phyloP scores from a whole-genome alignment of 164 flowering plant species.

The Vitis labrusca region DNA sequence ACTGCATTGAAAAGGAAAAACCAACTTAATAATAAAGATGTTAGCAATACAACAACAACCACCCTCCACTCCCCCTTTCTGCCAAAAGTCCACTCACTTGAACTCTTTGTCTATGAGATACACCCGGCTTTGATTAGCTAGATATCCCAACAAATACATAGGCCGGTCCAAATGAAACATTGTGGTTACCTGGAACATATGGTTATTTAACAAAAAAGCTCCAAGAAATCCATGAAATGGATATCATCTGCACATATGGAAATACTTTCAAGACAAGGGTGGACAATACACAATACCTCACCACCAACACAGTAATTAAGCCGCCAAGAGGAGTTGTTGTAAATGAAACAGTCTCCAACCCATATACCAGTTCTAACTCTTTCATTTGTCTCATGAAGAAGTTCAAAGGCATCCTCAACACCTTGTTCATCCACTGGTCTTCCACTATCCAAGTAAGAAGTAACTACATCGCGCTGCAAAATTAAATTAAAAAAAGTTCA shows the following conservation, averaged over 20 bases:
- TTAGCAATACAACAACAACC: not conserved
- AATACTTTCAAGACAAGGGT: slow-evolving; percentile 3
- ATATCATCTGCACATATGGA: not conserved
- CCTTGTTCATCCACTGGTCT: slow-evolving; percentile 89
- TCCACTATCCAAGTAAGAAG: slow-evolving; percentile 83
- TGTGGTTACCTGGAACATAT: slow-evolving; percentile 74
- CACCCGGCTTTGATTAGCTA: slow-evolving; percentile 94
- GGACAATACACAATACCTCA: slow-evolving; percentile 58
- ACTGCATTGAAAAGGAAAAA: slow-evolving; percentile 40
- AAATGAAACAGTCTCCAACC: slow-evolving; percentile 97
- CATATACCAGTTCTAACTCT: slow-evolving; percentile 93
- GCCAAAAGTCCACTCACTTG: slow-evolving; percentile 63
- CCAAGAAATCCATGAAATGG: not conserved
- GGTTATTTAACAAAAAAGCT: slow-evolving; percentile 4
- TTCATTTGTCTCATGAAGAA: slow-evolving; percentile 89
- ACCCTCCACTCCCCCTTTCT: no score
- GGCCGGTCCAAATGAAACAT: slow-evolving; percentile 99
- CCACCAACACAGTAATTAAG: slow-evolving; percentile 99
- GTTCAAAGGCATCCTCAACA: slow-evolving; percentile 96
- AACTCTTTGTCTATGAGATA: slow-evolving; percentile 97
- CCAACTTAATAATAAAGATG: not conserved
- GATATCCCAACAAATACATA: slow-evolving; percentile 96
- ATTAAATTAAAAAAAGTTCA: slow-evolving; percentile 8
- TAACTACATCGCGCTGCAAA: slow-evolving; percentile 82
- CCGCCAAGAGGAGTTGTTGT: slow-evolving; percentile 91